These are phyloP conservation scores for Paracamarosporium sp. DNA, from an alignment of 2,329 filamentous ascomycete species.

Conservation along the genomic window DNA sequence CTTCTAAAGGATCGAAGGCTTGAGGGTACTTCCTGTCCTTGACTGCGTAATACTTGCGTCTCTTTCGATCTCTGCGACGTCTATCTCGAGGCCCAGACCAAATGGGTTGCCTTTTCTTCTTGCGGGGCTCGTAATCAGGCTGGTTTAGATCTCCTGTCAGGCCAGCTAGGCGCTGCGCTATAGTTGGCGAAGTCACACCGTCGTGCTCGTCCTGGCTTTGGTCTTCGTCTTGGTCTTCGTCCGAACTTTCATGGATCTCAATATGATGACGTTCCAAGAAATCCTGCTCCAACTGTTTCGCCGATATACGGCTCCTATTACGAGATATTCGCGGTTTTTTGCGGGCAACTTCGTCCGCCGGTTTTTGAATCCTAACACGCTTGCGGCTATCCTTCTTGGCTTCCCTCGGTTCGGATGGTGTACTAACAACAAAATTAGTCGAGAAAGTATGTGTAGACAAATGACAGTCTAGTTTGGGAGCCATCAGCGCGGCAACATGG, in stretches of 20 bases:
- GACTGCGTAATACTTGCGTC: conserved; percentile 8
- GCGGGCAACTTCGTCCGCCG: conserved; percentile 8
- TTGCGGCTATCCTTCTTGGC: conserved; percentile 20
- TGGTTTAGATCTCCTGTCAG: conserved; percentile 41
- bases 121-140: conserved; percentile 29
- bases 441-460: conserved; percentile 53
- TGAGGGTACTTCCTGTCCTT: conserved; percentile 25
- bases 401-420: not conserved
- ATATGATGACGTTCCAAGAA: not conserved
- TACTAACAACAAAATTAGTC: conserved; percentile 39
- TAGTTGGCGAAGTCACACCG: conserved; percentile 26
- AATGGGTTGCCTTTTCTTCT: conserved; percentile 16
- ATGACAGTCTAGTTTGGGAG: conserved; percentile 44
- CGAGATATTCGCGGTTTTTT: conserved; percentile 25
- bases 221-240: conserved; percentile 1
- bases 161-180: conserved; percentile 43
- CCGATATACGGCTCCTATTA: not conserved
- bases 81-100: conserved; percentile 21
- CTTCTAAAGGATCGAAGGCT: conserved; percentile 26
- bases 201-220: conserved; percentile 10
- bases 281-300: not conserved
- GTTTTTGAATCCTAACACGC: conserved; percentile 26
- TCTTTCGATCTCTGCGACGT: conserved; percentile 7
- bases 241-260: not conserved
- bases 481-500: conserved; percentile 14